phyloP scores from a whole-genome alignment of 1,284 basidiomycete genomes.

The Melampsora americana region DNA sequence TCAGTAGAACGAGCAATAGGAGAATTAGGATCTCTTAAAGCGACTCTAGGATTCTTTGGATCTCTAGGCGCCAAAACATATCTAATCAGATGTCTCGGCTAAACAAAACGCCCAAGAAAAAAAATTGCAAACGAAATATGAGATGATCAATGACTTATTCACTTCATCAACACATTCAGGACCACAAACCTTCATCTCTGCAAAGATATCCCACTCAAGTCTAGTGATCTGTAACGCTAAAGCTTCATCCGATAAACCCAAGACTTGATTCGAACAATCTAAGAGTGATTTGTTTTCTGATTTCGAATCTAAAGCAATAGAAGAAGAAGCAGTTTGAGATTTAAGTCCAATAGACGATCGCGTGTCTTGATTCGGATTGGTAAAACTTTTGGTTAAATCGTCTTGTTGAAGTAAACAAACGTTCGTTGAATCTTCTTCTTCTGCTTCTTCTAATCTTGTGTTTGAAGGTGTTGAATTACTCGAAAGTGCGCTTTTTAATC shows the following conservation, averaged over 20 bases:
- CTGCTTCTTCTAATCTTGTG: no score
- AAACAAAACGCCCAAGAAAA: not conserved
- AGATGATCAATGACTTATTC: no score
- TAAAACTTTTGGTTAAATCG: no score
- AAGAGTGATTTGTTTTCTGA: conserved; percentile 8
- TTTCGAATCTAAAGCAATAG: conserved; percentile 10
- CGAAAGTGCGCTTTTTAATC: not conserved
- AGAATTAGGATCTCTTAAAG: conserved; percentile 46
- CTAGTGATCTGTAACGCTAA: conserved; percentile 51
- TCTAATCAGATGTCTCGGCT: conserved; percentile 52
- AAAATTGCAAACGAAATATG: not conserved
- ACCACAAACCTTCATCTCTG: conserved; percentile 27
- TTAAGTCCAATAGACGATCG: not conserved
- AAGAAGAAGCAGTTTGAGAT: conserved; percentile 7
- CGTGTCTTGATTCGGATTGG: not conserved
- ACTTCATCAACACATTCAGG: no score
- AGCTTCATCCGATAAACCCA: conserved; percentile 44
- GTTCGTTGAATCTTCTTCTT: no score
- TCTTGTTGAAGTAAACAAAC: no score
- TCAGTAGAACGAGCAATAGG: conserved; percentile 49
- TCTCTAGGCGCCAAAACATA: conserved; percentile 50
- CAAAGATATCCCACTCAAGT: conserved; percentile 50
- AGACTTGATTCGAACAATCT: conserved; percentile 17
- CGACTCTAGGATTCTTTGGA: conserved; percentile 48
- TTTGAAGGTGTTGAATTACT: no score